phyloP scores from a whole-genome alignment of 2,329 filamentous ascomycete genomes.

The Trichoderma sp. region DNA sequence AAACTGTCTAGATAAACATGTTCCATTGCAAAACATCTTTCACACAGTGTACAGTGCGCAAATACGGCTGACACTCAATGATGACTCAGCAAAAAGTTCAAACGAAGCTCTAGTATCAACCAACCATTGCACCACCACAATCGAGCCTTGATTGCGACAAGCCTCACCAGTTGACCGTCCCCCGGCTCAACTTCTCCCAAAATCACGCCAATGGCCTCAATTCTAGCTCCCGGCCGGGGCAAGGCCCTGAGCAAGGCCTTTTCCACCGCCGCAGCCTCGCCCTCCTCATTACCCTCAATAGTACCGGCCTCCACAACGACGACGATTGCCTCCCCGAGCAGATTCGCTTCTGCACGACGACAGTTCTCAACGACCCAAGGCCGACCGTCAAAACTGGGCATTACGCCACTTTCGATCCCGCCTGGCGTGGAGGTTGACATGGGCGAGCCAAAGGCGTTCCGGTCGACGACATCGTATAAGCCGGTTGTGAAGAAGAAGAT shows the following conservation, averaged over 20 bases:
- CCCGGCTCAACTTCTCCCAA: slow-evolving; percentile 14
- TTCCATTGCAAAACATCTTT: neutral
- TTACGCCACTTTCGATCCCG: slow-evolving; percentile 77
- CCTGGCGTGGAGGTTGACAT: slow-evolving; percentile 79
- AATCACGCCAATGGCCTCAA: slow-evolving; percentile 47
- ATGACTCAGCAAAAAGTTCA: slow-evolving; percentile 26
- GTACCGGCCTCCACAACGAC: slow-evolving; percentile 12
- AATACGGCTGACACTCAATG: neutral
- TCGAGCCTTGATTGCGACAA: slow-evolving; percentile 3
- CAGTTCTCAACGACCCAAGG: slow-evolving; percentile 72
- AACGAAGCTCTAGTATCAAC: slow-evolving; percentile 14
- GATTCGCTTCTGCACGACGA: slow-evolving; percentile 29
- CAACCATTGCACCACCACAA: neutral
- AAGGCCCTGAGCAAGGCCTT: slow-evolving; percentile 63
- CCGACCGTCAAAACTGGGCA: slow-evolving; percentile 81
- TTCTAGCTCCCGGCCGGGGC: slow-evolving; percentile 68
- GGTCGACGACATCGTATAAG: slow-evolving; percentile 62
- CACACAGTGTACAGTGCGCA: neutral
- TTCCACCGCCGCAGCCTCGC: slow-evolving; percentile 44
- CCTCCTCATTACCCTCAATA: neutral
- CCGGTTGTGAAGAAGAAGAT: slow-evolving; percentile 68
- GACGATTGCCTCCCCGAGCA: slow-evolving; percentile 41
- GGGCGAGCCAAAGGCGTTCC: slow-evolving; percentile 61
- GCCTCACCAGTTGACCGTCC: neutral
- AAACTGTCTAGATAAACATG: neutral